Conservation (phyloP, 331 rosid genomes). For the Erythrophleum ivorense region DNA sequence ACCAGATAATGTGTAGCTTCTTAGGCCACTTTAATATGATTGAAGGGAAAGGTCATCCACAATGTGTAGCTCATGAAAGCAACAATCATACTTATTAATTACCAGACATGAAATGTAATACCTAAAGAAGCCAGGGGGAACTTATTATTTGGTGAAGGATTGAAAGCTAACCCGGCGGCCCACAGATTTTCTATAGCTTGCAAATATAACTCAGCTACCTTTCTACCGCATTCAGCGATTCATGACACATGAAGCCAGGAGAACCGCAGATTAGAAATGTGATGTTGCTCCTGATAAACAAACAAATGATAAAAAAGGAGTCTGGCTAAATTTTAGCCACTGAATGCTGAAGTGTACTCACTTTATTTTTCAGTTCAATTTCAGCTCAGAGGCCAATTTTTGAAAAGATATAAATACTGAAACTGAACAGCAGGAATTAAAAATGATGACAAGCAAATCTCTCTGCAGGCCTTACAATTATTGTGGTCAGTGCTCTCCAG, state of each 20-base stretch:
- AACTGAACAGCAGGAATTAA: conserved; percentile 13
- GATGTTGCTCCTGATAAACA: conserved; percentile 13
- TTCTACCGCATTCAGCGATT: not conserved
- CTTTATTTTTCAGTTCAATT: conserved; percentile 22
- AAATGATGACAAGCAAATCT: conserved; percentile 16
- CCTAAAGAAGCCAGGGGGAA: not conserved
- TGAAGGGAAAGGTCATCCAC: not conserved
- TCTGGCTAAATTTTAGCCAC: conserved; percentile 6
- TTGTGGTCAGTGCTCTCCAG: not conserved
- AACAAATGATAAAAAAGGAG: not conserved
- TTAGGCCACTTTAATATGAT: not conserved
- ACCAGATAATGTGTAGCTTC: conserved; percentile 19
- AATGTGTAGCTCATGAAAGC: not conserved
- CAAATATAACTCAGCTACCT: not conserved
- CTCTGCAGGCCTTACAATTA: conserved; percentile 5
- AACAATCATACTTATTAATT: not conserved
- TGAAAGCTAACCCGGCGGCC: not conserved
- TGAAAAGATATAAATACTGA: conserved; percentile 6
- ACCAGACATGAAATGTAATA: not conserved
- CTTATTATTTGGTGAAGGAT: not conserved
- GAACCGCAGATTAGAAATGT: not conserved
- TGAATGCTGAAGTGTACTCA: conserved; percentile 18
- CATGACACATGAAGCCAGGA: not conserved
- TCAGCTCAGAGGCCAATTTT: conserved; percentile 5
- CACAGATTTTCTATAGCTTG: not conserved